These are phyloP conservation scores for Corymbia calophylla DNA, from an alignment of 441 rosid genomes.

Conservation along the genomic window DNA sequence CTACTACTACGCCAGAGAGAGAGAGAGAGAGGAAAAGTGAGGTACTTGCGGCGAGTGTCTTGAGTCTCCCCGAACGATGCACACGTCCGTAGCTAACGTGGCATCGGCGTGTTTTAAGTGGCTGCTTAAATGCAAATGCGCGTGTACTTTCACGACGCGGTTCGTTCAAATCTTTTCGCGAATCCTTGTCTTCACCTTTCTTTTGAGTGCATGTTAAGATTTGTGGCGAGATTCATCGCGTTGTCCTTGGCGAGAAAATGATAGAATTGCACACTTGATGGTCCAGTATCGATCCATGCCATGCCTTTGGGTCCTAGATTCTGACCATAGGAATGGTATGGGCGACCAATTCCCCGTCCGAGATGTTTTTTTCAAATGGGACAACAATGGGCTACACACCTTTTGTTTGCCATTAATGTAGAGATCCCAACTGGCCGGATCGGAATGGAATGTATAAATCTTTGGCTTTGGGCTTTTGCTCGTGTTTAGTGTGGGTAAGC, in stretches of 20 bases:
- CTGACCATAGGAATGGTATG: not conserved
- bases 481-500: too few species aligned
- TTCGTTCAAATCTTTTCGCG: not conserved
- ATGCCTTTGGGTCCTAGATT: not conserved
- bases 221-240: too few species aligned
- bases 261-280: not conserved
- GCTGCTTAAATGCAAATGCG: not conserved
- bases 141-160: not conserved
- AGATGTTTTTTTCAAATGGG: too few species aligned
- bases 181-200: not conserved
- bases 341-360: not conserved
- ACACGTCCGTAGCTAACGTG: not conserved
- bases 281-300: not conserved
- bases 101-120: not conserved
- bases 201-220: not conserved
- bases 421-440: too few species aligned
- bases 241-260: not conserved
- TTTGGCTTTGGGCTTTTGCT: too few species aligned
- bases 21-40: not conserved
- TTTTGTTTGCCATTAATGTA: too few species aligned
- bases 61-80: not conserved
- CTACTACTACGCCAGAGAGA: not conserved
- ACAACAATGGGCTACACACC: too few species aligned
- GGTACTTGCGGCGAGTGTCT: not conserved
- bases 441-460: too few species aligned